Evolutionary conservation across 2,329 filamentous ascomycete species (phyloP), one percentile per base, ranked within the genome.

Genomic region (Aspergillus sp.): DNA sequence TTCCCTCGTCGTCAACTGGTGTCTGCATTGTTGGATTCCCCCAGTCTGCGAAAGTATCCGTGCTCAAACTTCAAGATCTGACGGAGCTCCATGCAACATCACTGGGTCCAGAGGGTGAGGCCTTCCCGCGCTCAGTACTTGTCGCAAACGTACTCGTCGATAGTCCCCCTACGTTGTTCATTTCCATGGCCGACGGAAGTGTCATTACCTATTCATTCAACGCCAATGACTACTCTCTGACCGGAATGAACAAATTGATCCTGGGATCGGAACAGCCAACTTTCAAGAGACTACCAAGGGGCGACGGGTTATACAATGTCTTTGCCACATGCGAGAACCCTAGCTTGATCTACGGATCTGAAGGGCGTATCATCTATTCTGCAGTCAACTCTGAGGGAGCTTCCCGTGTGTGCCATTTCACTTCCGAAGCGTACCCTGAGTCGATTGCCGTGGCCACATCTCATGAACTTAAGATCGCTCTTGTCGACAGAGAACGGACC

Each of bases 261-360:
- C 78, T 99, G 11, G 93, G 94, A 20, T 93, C 89, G 13, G 88
- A 91, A 55, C 88, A 95, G 60, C 89, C 93, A 2, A 85, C 84
- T 13, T 86, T 99, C 62, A 88, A 93, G 53, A 79, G 88, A 19
- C 75, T 99, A 2, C 89, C 91, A 0, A 82, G 87, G 47, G 78
- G 78, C 1, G 77, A 86, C 48, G 78, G 82, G 0, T 75, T 90
- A 0, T 88, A 81, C 67, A 95, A 89, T 62, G 86, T 99, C 0
- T 96, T 99, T 68, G 91, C 91, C 0, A 96, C 91, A 0, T 96
- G 91, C 52, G 94, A 99, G 64, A 91, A 97, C 66, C 89, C 94
- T 0, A 97, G 90, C 58, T 74, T 99, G 50, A 96, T 99, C 45
- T 97, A 99, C 67, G 89, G 88, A 7, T 86, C 87, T 0, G 91